phyloP scores from a whole-genome alignment of 768 basidiomycete species.

The Trichaptum fuscoviolaceum region DNA sequence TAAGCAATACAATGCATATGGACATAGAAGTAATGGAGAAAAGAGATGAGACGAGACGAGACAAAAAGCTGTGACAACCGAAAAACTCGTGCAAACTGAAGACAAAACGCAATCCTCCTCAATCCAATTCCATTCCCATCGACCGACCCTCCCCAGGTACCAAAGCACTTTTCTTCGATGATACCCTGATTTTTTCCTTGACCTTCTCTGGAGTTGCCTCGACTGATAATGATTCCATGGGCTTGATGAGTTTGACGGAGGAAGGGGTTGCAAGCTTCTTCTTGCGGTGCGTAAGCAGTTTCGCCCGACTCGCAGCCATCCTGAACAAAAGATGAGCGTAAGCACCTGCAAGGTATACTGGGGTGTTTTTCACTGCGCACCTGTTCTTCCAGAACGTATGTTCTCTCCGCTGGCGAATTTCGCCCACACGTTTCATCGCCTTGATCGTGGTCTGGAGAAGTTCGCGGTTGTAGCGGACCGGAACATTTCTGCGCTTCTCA shows the following conservation, averaged over 20 bases:
- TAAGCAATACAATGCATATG: constrained; percentile 3
- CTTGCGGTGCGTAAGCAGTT: constrained; percentile 67
- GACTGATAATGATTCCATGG: constrained; percentile 40
- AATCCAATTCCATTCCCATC: constrained; percentile 91
- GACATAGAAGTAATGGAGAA: constrained; percentile 1
- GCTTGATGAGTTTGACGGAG: constrained; percentile 63
- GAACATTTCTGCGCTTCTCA: constrained; percentile 97
- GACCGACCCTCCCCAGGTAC: constrained; percentile 78
- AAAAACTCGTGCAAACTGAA: background rate
- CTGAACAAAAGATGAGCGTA: constrained; percentile 32
- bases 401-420: constrained; percentile 88
- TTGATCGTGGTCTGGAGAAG: constrained; percentile 88
- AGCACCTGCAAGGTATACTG: background rate
- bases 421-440: constrained; percentile 92
- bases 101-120: constrained; percentile 16
- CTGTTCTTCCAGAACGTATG: constrained; percentile 95
- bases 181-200: constrained; percentile 75
- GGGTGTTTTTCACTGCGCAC: constrained; percentile 33
- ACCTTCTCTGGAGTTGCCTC: constrained; percentile 39
- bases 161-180: constrained; percentile 65
- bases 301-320: constrained; percentile 80
- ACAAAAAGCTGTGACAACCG: background rate
- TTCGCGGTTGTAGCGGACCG: constrained; percentile 95
- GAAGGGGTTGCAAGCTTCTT: constrained; percentile 49
- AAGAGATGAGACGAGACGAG: constrained; percentile 5